These are phyloP conservation scores for Erodium trifolium DNA, from an alignment of 441 rosid species.

Conservation along the genomic window DNA sequence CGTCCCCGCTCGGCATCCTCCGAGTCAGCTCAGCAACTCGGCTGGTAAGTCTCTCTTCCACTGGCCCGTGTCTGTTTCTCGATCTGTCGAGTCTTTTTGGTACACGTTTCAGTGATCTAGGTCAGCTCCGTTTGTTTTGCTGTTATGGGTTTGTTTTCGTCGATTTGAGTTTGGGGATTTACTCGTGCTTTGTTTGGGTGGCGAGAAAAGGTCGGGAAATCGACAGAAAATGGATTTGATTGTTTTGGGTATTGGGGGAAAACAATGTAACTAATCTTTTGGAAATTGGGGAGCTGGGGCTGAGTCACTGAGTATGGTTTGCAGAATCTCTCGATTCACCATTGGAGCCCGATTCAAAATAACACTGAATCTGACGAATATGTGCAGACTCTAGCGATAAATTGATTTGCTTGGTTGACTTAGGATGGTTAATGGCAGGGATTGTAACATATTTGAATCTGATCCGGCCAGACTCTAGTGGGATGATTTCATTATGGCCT, in stretches of 20 bases:
- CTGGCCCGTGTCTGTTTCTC: neutral
- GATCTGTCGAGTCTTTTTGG: neutral
- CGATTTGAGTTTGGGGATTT: neutral
- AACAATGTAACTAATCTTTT: neutral
- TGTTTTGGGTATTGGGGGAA: neutral
- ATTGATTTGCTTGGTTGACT: too few relatives aligned
- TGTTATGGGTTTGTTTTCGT: neutral
- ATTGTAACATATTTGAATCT: too few relatives aligned
- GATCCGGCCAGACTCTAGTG: too few relatives aligned
- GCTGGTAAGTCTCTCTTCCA: constrained; percentile 5
- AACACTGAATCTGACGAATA: too few relatives aligned
- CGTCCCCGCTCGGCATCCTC: neutral
- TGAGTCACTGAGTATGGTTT: neutral
- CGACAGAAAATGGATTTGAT: neutral
- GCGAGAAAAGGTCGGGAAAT: neutral
- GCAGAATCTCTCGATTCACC: neutral
- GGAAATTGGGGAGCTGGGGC: neutral
- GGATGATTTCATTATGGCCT: too few relatives aligned
- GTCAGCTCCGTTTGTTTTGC: neutral
- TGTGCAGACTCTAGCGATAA: too few relatives aligned
- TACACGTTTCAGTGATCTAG: neutral
- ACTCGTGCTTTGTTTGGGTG: neutral
- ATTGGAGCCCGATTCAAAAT: too few relatives aligned
- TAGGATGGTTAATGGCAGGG: too few relatives aligned
- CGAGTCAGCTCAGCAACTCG: constrained; percentile 11